Evolutionary conservation across 2,329 filamentous ascomycete genomes (phyloP).

Genomic region (Pleurostoma richardsiae): DNA sequence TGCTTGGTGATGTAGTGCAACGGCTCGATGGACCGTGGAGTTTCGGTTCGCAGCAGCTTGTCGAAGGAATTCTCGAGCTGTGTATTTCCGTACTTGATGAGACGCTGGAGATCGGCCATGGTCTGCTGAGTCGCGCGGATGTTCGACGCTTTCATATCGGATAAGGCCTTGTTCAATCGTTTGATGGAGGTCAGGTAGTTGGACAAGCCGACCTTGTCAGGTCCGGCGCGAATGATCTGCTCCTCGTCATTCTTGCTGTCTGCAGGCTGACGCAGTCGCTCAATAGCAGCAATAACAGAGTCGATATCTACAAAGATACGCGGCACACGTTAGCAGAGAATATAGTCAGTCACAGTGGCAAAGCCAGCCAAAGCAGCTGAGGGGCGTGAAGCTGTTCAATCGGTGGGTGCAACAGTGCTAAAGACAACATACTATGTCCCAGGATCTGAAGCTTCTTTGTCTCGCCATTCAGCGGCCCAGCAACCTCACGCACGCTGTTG

Average conservation of each 20-base stretch:
- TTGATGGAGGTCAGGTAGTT: slow-evolving; percentile 89
- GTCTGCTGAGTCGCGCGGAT: slow-evolving; percentile 88
- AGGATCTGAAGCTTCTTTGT: slow-evolving; percentile 86
- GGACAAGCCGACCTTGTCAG: slow-evolving; percentile 72
- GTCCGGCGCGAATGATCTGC: slow-evolving; percentile 82
- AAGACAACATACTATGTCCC: slow-evolving; percentile 59
- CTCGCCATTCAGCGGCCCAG: slow-evolving; percentile 87
- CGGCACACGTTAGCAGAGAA: too few relatives aligned
- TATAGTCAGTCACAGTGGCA: too few relatives aligned
- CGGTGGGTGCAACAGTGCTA: neutral
- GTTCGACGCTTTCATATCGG: slow-evolving; percentile 84
- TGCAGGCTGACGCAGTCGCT: slow-evolving; percentile 81
- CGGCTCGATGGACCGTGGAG: slow-evolving; percentile 77
- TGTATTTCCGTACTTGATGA: slow-evolving; percentile 73
- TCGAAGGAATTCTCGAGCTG: slow-evolving; percentile 84
- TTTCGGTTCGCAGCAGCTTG: slow-evolving; percentile 68
- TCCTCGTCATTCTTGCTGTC: slow-evolving; percentile 92
- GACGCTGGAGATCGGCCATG: slow-evolving; percentile 69
- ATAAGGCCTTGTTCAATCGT: slow-evolving; percentile 77
- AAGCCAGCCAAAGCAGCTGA: neutral
- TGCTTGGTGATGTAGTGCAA: slow-evolving; percentile 91
- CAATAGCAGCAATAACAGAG: slow-evolving; percentile 78
- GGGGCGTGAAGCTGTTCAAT: slow-evolving; percentile 1
- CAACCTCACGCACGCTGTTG: slow-evolving; percentile 85
- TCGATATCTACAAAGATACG: slow-evolving; percentile 64